phyloP scores from a whole-genome alignment of 768 basidiomycete genomes.

The Pulveroboletus sp. region DNA sequence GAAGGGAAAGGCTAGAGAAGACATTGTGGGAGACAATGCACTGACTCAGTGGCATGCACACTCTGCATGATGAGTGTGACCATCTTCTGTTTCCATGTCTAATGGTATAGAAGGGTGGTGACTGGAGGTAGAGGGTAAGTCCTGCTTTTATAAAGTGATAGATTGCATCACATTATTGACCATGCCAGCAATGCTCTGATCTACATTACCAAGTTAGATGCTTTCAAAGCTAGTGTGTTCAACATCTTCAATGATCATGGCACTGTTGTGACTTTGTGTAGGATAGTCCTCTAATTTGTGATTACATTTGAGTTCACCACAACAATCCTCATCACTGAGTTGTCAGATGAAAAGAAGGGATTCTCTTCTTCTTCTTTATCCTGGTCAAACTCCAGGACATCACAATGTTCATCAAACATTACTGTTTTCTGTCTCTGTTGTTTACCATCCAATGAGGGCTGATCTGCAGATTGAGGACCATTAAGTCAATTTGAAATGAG shows the following conservation, averaged over 20 bases:
- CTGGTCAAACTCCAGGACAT: conserved; percentile 80
- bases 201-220: conserved; percentile 41
- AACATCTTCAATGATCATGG: background rate
- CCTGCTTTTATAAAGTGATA: conserved; percentile 20
- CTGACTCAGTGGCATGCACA: conserved; percentile 38
- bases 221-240: conserved; percentile 38
- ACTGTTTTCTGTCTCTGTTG: conserved; percentile 73
- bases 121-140: conserved; percentile 31
- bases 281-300: conserved; percentile 8
- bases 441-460: conserved; percentile 28
- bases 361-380: conserved; percentile 58
- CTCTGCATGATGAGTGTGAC: conserved; percentile 60
- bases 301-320: conserved; percentile 15
- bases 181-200: conserved; percentile 62
- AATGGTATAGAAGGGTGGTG: conserved; percentile 43
- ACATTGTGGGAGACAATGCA: conserved; percentile 30
- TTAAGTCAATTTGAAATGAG: conserved; percentile 72
- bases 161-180: conserved; percentile 66
- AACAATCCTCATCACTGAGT: conserved; percentile 36
- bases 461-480: conserved; percentile 64
- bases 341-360: conserved; percentile 41
- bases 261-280: conserved; percentile 10
- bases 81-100: conserved; percentile 59
- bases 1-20: conserved; percentile 38
- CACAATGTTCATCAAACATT: conserved; percentile 74